Evolutionary conservation across 106 monocot genomes (phyloP).

Genomic region (Triglochin maritima): DNA sequence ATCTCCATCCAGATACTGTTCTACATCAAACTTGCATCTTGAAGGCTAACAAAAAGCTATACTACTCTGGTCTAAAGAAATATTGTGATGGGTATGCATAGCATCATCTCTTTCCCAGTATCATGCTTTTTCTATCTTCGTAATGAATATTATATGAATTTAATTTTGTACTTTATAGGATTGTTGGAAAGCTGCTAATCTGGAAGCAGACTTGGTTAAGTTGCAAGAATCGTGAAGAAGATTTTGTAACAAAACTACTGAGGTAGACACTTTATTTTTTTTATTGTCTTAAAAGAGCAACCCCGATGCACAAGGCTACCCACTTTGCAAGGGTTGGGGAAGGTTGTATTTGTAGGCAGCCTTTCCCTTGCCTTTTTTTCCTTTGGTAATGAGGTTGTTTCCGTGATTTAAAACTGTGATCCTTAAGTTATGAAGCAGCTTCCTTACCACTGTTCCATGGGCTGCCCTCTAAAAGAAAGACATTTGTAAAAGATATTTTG

Average conservation of each 20-base stretch:
- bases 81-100: conserved; percentile 43
- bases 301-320: too few species aligned
- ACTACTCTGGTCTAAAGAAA: conserved; percentile 34
- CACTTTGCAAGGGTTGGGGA: too few species aligned
- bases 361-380: too few species aligned
- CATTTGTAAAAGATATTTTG: too few species aligned
- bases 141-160: conserved; percentile 1
- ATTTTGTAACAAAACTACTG: conserved; percentile 17
- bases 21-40: conserved; percentile 23
- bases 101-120: too few species aligned
- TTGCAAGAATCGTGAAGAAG: conserved; percentile 39
- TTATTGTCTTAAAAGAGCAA: too few species aligned
- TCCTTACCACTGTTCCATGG: too few species aligned
- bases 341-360: too few species aligned
- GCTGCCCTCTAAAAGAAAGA: too few species aligned
- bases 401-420: too few species aligned
- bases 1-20: conserved; percentile 57
- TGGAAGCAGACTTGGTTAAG: conserved; percentile 47
- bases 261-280: conserved; percentile 18
- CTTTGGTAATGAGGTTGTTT: too few species aligned
- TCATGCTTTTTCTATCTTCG: neutral
- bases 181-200: conserved; percentile 32
- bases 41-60: conserved; percentile 30
- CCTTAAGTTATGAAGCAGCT: too few species aligned
- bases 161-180: conserved; percentile 22